Evolutionary conservation across 2,329 filamentous ascomycete species (phyloP).

Genomic region (Knufia petricola): DNA sequence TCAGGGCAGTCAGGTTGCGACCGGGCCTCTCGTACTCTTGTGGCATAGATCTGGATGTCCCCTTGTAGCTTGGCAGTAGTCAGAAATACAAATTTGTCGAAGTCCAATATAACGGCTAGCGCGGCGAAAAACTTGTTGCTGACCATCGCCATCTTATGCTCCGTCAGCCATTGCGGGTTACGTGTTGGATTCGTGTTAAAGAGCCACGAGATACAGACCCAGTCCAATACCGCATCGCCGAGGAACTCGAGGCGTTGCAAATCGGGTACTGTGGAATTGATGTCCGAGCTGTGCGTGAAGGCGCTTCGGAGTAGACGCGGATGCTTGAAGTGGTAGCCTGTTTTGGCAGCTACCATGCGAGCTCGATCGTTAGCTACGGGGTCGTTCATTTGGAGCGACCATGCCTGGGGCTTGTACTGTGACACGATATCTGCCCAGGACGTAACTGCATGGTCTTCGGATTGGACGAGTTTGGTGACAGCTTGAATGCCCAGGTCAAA

Average conservation of each 20-base stretch:
- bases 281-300: conserved; percentile 79
- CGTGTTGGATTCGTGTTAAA: conserved; percentile 66
- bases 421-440: conserved; percentile 62
- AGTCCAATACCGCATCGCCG: conserved; percentile 79
- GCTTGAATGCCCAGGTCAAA: conserved; percentile 54
- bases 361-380: conserved; percentile 62
- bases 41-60: conserved; percentile 29
- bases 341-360: conserved; percentile 49
- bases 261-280: conserved; percentile 66
- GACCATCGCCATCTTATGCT: conserved; percentile 99
- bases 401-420: conserved; percentile 17
- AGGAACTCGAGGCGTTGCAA: conserved; percentile 91
- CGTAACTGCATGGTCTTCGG: conserved; percentile 58
- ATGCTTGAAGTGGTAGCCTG: conserved; percentile 60
- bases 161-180: conserved; percentile 92
- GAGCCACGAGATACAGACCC: conserved; percentile 72
- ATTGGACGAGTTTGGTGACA: conserved; percentile 52
- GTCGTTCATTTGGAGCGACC: conserved; percentile 31
- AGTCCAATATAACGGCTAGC: conserved; percentile 65
- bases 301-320: conserved; percentile 71
- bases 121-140: conserved; percentile 89
- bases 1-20: conserved; percentile 26
- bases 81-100: conserved; percentile 61
- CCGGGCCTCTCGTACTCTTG: conserved; percentile 33
- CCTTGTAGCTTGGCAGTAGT: conserved; percentile 22